A percentile compares a stretch with the other conserved stretches of the same genome.
Conservation (phyloP, 148 eudicot species). For the Rhododendron ferrugineum region DNA sequence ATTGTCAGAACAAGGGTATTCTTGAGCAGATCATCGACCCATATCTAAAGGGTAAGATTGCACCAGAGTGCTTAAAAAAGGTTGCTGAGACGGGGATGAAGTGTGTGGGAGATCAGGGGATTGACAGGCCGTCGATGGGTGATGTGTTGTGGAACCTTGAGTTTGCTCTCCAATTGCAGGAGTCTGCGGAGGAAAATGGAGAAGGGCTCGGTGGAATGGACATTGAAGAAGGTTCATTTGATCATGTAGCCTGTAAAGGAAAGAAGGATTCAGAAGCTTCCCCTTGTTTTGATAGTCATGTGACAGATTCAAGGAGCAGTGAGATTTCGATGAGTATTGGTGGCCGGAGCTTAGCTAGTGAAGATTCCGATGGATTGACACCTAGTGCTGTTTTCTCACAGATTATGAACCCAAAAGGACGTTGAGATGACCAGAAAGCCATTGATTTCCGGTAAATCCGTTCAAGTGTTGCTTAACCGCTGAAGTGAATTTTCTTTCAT, state of each 20-base stretch:
- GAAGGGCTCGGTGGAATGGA: slow-evolving; percentile 53
- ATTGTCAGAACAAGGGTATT: slow-evolving; percentile 76
- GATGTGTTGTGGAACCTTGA: slow-evolving; percentile 97
- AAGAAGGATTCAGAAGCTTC: slow-evolving; percentile 56
- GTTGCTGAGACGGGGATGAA: slow-evolving; percentile 89
- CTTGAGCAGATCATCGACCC: slow-evolving; percentile 83
- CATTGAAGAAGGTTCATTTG: slow-evolving; percentile 39
- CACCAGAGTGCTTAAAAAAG: slow-evolving; percentile 87
- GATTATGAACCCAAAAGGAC: slow-evolving; percentile 94
- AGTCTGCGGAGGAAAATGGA: slow-evolving; percentile 79
- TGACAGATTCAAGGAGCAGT: slow-evolving; percentile 68
- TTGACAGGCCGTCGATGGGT: slow-evolving; percentile 94
- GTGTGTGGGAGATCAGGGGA: slow-evolving; percentile 89
- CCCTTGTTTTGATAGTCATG: slow-evolving; percentile 45
- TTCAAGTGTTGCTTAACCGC: not conserved
- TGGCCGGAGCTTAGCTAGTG: slow-evolving; percentile 78
- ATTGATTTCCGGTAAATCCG: not conserved
- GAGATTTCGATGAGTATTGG: slow-evolving; percentile 75
- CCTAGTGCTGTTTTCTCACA: slow-evolving; percentile 96
- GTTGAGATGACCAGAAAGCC: slow-evolving; percentile 28
- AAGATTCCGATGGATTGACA: slow-evolving; percentile 81
- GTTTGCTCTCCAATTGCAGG: slow-evolving; percentile 90
- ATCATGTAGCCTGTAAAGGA: slow-evolving; percentile 39
- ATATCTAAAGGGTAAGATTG: slow-evolving; percentile 73
- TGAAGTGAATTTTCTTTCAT: not conserved